Percentiles rank a stretch among this genome's conserved stretches.
Evolutionary conservation across 2,329 filamentous ascomycete genomes (phyloP).

Genomic region (Ilyonectria destructans): DNA sequence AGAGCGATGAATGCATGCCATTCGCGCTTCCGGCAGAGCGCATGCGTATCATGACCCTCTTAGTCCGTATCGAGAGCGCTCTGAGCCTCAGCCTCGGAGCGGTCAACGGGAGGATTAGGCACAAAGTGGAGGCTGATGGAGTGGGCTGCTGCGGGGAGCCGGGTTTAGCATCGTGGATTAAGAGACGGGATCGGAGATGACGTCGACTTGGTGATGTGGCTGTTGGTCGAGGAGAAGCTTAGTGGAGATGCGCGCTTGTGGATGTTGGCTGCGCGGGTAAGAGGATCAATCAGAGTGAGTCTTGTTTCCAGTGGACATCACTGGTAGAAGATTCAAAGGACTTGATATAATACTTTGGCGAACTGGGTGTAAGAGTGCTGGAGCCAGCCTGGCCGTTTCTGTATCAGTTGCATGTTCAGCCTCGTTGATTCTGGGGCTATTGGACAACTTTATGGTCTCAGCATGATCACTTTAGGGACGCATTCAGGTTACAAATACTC

Average conservation of each 20-base stretch:
- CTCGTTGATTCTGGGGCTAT: not conserved
- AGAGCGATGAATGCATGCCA: constrained; percentile 25
- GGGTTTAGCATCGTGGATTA: constrained; percentile 4
- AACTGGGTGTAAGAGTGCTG: not conserved
- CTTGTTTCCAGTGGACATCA: not conserved
- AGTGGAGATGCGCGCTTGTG: constrained; percentile 11
- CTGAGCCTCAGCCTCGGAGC: constrained; percentile 18
- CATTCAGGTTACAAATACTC: not conserved
- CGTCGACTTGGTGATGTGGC: constrained; percentile 1
- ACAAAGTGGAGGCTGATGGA: constrained; percentile 29
- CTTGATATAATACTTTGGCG: not conserved
- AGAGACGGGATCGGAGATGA: constrained; percentile 13
- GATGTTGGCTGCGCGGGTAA: not conserved
- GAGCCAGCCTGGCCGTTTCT: not conserved
- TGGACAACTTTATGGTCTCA: not conserved
- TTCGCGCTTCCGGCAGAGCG: constrained; percentile 20
- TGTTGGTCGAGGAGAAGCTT: constrained; percentile 2
- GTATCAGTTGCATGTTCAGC: not conserved
- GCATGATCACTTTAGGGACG: not conserved
- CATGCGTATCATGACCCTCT: constrained; percentile 15
- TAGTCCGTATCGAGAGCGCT: not conserved
- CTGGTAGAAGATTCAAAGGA: not conserved
- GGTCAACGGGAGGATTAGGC: constrained; percentile 21
- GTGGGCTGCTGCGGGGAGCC: constrained; percentile 10
- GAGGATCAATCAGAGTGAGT: not conserved